A percentile compares a stretch with the other conserved stretches of the same genome.
phyloP scores from a whole-genome alignment of 2,329 filamentous ascomycete genomes.

The Fusarium staphyleae region DNA sequence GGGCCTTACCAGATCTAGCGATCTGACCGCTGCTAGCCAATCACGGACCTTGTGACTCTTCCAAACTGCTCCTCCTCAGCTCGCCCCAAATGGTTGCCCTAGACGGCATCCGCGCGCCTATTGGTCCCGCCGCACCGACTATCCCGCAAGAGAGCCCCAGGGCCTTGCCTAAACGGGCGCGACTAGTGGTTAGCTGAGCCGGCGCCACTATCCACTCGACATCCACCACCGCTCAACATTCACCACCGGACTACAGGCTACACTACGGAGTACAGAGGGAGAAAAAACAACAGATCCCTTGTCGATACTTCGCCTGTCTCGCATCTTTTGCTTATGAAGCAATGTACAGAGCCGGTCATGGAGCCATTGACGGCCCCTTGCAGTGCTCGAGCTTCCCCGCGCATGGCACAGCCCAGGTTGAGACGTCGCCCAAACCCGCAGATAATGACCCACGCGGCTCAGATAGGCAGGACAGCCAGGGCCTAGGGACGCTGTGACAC shows the following conservation, averaged over 20 bases:
- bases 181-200: constrained; percentile 42
- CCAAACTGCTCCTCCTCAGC: constrained; percentile 32
- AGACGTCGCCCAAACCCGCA: constrained; percentile 5
- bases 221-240: constrained; percentile 12
- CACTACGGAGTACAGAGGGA: constrained; percentile 5
- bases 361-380: neutral
- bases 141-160: constrained; percentile 26
- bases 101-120: constrained; percentile 40
- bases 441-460: constrained; percentile 29
- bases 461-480: constrained; percentile 11
- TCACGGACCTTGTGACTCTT: constrained; percentile 3
- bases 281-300: too few relatives aligned
- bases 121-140: constrained; percentile 36
- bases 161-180: constrained; percentile 34
- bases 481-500: neutral
- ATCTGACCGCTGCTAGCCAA: constrained; percentile 12
- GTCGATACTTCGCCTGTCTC: constrained; percentile 19
- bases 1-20: constrained; percentile 35
- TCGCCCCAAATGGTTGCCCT: constrained; percentile 36
- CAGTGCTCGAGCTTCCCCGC: too few relatives aligned
- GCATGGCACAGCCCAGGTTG: constrained; percentile 15
- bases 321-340: constrained; percentile 2
- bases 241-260: constrained; percentile 15
- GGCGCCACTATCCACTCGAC: constrained; percentile 21
- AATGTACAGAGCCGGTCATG: neutral